Conservation (phyloP, 106 monocot species). For the Platanthera zijinensis region DNA sequence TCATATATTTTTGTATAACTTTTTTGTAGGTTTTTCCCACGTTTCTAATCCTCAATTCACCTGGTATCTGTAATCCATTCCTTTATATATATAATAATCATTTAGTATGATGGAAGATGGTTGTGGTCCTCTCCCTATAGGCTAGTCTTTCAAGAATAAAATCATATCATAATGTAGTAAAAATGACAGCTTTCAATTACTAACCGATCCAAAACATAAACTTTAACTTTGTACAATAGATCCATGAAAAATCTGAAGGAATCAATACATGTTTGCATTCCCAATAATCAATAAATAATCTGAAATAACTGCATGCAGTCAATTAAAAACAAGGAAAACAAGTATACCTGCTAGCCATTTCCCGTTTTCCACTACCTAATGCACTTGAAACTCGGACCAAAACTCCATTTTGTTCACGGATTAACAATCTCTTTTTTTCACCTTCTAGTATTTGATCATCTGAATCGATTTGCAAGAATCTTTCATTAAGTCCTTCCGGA, state of each 20-base stretch:
- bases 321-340: neutral
- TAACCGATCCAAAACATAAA: neutral
- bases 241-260: neutral
- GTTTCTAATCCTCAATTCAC: no score
- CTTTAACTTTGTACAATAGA: neutral
- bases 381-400: constrained; percentile 1
- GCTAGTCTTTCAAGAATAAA: no score
- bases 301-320: neutral
- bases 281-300: neutral
- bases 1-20: no score
- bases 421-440: neutral
- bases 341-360: constrained; percentile 1
- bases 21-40: no score
- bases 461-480: neutral
- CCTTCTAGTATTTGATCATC: neutral
- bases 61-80: no score
- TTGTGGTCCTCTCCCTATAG: no score
- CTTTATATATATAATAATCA: no score
- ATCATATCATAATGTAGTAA: no score
- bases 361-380: constrained; percentile 4
- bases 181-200: neutral
- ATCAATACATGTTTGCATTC: neutral
- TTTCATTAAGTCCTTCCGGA: neutral
- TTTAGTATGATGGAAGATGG: no score
- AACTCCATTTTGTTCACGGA: neutral